Percentiles rank a stretch among this genome's conserved stretches.
Conservation (phyloP, 2,329 filamentous ascomycete genomes). For the Dactylonectria estremocensis region DNA sequence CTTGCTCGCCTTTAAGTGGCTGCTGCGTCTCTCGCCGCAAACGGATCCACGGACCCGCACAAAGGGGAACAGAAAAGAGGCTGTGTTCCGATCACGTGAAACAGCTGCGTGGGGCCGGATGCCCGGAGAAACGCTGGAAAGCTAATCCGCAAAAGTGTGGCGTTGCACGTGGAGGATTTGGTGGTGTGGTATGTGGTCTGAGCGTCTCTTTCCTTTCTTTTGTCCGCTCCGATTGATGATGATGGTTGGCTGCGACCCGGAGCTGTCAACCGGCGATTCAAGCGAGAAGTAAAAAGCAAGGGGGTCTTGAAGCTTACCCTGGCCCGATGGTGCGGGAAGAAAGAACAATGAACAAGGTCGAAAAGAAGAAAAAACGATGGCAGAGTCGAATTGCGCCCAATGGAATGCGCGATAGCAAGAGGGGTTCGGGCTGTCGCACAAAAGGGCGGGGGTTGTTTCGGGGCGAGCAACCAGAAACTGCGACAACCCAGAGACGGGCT, state of each 20-base stretch:
- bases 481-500: not conserved
- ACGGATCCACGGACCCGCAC: constrained; percentile 36
- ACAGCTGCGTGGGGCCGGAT: not conserved
- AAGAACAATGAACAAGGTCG: not conserved
- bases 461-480: not conserved
- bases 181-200: constrained; percentile 10
- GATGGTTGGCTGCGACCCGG: not conserved
- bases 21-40: constrained; percentile 35
- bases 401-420: constrained; percentile 17
- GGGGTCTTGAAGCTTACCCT: not conserved
- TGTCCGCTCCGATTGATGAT: constrained; percentile 5
- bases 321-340: not conserved
- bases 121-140: constrained; percentile 15
- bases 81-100: constrained; percentile 37
- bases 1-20: constrained; percentile 38
- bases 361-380: constrained; percentile 14
- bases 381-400: constrained; percentile 17
- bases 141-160: constrained; percentile 15
- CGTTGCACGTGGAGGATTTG: constrained; percentile 16
- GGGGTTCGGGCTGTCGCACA: constrained; percentile 18
- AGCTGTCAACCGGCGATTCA: not conserved
- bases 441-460: constrained; percentile 11
- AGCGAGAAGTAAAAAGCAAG: not conserved
- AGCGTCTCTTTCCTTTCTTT: not conserved
- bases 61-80: too few relatives aligned